These are phyloP conservation scores for Malus orientalis DNA, from an alignment of 306 rosid species.

Conservation along the genomic window DNA sequence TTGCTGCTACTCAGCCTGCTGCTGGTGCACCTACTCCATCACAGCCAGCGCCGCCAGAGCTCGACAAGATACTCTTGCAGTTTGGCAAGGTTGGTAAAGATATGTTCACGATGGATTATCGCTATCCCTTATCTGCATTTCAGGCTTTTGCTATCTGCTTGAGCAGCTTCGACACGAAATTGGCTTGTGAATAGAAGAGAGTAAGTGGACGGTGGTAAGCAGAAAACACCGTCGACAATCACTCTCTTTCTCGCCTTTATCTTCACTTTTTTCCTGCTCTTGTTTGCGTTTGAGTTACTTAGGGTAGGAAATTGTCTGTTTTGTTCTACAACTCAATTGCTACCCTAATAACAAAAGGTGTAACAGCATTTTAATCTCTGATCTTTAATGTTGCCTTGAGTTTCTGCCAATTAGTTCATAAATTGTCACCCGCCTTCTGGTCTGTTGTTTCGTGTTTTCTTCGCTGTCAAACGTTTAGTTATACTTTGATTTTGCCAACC, in stretches of 20 bases:
- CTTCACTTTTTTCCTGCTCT: not conserved
- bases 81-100: conserved; percentile 84
- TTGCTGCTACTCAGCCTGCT: conserved; percentile 63
- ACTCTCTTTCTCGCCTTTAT: not conserved
- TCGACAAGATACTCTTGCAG: conserved; percentile 73
- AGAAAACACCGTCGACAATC: not conserved
- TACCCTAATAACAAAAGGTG: not conserved
- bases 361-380: not conserved
- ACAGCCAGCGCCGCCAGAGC: conserved; percentile 65
- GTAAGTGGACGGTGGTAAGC: not conserved
- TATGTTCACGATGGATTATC: conserved; percentile 87
- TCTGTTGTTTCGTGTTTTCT: not conserved
- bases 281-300: not conserved
- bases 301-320: not conserved
- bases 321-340: not conserved
- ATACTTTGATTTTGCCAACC: not conserved
- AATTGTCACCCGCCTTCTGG: not conserved
- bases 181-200: conserved; percentile 73
- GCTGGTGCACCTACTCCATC: conserved; percentile 51
- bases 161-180: conserved; percentile 13
- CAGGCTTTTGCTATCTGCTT: conserved; percentile 86
- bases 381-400: not conserved
- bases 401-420: not conserved
- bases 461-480: not conserved
- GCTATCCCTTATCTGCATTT: conserved; percentile 77